phyloP scores from a whole-genome alignment of 192 early-diverging fungal genomes.

The Linnemannia elongata region DNA sequence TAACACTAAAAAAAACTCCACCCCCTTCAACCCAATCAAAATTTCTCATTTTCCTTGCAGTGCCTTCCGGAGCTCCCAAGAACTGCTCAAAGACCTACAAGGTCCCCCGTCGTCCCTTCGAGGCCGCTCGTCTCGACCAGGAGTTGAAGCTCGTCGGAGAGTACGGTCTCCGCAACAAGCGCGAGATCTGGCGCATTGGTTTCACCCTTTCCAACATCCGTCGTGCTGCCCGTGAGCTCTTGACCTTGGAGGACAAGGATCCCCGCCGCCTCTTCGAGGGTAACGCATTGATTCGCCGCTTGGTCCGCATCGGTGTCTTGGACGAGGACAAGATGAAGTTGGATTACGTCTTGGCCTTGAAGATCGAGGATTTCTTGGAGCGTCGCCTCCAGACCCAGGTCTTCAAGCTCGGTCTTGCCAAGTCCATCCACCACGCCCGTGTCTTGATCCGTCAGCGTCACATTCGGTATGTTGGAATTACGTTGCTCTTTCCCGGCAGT shows the following conservation, averaged over 20 bases:
- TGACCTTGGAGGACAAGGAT: constrained; percentile 96
- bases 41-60: constrained; percentile 1
- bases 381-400: constrained; percentile 99
- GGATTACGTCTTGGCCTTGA: constrained; percentile 98
- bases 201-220: constrained; percentile 99
- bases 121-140: constrained; percentile 96
- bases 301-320: constrained; percentile 98
- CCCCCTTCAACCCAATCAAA: background rate
- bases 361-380: constrained; percentile 99
- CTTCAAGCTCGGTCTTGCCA: constrained; percentile 97
- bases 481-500: background rate
- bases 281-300: constrained; percentile 98
- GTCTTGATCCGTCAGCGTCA: constrained; percentile 98
- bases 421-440: constrained; percentile 99
- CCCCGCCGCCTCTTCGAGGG: constrained; percentile 98
- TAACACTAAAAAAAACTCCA: background rate
- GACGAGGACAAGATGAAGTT: constrained; percentile 98
- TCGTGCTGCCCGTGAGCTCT: constrained; percentile 99
- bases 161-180: constrained; percentile 99
- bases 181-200: constrained; percentile 98
- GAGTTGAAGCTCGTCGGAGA: constrained; percentile 96
- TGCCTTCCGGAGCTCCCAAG: constrained; percentile 62
- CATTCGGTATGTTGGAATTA: constrained; percentile 76
- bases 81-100: constrained; percentile 88
- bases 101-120: constrained; percentile 97